A percentile compares a stretch with the other conserved stretches of the same genome.
Evolutionary conservation across 2,329 filamentous ascomycete species (phyloP).

Genomic region (Phyllachora maydis): DNA sequence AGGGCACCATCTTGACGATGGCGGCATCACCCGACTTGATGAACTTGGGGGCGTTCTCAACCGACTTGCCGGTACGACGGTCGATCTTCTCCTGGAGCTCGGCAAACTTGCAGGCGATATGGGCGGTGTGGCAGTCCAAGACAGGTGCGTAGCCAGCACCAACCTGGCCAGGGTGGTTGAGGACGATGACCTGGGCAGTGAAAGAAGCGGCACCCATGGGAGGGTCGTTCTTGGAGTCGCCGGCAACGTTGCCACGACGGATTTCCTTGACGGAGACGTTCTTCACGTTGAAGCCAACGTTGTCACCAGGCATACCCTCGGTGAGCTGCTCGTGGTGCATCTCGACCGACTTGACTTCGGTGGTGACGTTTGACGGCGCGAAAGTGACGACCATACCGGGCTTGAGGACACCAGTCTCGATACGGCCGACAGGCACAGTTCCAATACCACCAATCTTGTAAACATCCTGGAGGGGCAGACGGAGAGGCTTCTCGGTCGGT

Average conservation of each 20-base stretch:
- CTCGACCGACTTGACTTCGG: conserved; percentile 99
- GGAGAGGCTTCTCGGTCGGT: conserved; percentile 97
- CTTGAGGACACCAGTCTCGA: conserved; percentile 97
- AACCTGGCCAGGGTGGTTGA: conserved; percentile 99
- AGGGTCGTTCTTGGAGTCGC: conserved; percentile 99
- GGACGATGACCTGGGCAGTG: conserved; percentile 99
- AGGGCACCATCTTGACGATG: conserved; percentile 99
- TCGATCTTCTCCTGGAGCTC: conserved; percentile 99
- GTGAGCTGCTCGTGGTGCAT: conserved; percentile 99
- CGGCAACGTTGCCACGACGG: conserved; percentile 97
- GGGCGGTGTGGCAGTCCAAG: conserved; percentile 99
- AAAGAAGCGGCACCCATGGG: conserved; percentile 76
- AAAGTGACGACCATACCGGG: conserved; percentile 91
- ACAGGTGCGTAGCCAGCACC: conserved; percentile 98
- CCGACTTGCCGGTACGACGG: conserved; percentile 97
- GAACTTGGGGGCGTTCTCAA: conserved; percentile 89
- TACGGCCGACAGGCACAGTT: conserved; percentile 99
- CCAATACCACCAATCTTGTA: conserved; percentile 99
- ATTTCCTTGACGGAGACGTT: conserved; percentile 99
- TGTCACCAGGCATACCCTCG: conserved; percentile 96
- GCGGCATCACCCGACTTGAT: conserved; percentile 99
- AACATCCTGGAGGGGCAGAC: conserved; percentile 99
- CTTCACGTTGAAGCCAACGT: conserved; percentile 99
- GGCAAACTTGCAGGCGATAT: conserved; percentile 99
- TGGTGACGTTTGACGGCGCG: conserved; percentile 96